These are phyloP conservation scores for Saccharomyces hybrid DNA, from an alignment of 1,139 yeast genomes.

Conservation along the genomic window DNA sequence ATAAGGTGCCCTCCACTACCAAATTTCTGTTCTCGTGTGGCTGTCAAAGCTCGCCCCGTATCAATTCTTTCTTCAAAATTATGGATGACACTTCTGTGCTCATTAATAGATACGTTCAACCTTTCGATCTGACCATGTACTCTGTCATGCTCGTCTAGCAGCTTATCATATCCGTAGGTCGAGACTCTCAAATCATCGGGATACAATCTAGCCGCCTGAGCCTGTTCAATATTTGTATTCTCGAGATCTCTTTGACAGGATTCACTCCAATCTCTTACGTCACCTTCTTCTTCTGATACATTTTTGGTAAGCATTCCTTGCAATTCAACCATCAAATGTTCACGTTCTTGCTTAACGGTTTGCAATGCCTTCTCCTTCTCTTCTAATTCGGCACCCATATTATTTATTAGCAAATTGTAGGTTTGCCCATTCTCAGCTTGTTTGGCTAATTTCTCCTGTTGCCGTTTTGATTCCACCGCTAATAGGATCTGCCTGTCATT, in stretches of 20 bases:
- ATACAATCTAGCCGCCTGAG: background rate
- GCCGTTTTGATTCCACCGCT: constrained; percentile 16
- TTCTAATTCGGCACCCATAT: background rate
- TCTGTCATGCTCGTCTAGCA: background rate
- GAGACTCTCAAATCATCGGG: background rate
- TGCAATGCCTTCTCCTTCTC: constrained; percentile 28
- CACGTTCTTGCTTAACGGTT: constrained; percentile 11
- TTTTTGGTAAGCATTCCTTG: constrained; percentile 7
- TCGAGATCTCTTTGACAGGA: constrained; percentile 1
- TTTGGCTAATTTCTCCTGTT: background rate
- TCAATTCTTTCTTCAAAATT: background rate
- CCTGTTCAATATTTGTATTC: background rate
- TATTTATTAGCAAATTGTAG: background rate
- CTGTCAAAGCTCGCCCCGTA: background rate
- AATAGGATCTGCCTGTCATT: constrained; percentile 37
- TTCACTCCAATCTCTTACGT: constrained; percentile 11
- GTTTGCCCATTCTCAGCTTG: constrained; percentile 10
- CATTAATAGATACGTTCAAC: background rate
- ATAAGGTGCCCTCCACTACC: constrained; percentile 8
- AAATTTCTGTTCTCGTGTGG: background rate
- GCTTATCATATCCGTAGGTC: background rate
- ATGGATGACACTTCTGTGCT: background rate
- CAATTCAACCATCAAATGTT: constrained; percentile 22
- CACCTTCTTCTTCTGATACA: constrained; percentile 8
- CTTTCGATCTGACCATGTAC: background rate